Evolutionary conservation across 345 rosid species (phyloP).

Genomic region (Ceriops decandra): DNA sequence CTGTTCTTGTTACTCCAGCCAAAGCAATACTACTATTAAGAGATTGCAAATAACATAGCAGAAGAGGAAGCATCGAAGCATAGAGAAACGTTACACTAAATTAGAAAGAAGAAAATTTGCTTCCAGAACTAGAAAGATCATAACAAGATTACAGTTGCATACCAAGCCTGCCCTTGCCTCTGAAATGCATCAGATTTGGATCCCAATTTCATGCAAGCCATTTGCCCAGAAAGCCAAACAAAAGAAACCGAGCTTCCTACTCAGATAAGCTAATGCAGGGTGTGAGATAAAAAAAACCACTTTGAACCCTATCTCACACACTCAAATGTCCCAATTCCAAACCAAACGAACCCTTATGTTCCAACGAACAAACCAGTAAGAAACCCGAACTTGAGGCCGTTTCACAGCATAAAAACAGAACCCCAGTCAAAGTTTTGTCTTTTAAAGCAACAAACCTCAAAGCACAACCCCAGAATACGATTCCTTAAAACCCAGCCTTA

Average conservation of each 20-base stretch:
- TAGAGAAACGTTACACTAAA: no score
- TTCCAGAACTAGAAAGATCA: neutral
- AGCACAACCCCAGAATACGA: neutral
- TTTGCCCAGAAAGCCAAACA: constrained; percentile 26
- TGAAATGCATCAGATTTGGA: constrained; percentile 90
- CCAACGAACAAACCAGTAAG: no score
- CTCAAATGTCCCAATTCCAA: constrained; percentile 5
- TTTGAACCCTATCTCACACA: neutral
- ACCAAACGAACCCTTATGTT: no score
- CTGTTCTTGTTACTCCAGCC: no score
- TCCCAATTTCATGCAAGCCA: constrained; percentile 94
- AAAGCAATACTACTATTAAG: no score
- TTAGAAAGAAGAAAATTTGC: neutral
- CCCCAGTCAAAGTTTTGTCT: neutral
- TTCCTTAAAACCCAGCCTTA: neutral
- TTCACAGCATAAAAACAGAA: constrained; percentile 13
- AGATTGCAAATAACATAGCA: neutral
- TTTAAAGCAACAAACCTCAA: constrained; percentile 6
- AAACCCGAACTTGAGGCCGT: neutral
- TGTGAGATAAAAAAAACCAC: neutral
- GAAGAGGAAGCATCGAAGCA: neutral
- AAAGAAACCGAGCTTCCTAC: neutral
- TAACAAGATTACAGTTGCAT: constrained; percentile 18
- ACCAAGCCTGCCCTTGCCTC: constrained; percentile 98
- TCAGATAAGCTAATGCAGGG: neutral